A percentile compares a stretch with the other conserved stretches of the same genome.
These are phyloP conservation scores for Cyclaneusma minus DNA, from an alignment of 2,329 filamentous ascomycete genomes.

Conservation along the genomic window DNA sequence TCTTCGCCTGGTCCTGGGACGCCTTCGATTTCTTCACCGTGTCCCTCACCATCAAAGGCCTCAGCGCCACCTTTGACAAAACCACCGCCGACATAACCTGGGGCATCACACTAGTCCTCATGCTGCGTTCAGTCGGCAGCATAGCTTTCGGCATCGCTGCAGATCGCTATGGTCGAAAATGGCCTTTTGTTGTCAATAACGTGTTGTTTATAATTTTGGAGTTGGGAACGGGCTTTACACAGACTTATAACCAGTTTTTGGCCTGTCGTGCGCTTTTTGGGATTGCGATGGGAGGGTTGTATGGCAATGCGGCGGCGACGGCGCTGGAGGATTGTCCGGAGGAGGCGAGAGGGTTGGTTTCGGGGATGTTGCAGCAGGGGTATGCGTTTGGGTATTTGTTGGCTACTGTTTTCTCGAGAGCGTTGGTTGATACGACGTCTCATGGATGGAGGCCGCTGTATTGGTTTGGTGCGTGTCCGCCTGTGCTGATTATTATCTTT, in stretches of 20 bases:
- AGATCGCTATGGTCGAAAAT: conserved; percentile 68
- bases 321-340: conserved; percentile 45
- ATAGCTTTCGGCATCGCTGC: conserved; percentile 62
- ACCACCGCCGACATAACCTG: conserved; percentile 52
- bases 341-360: conserved; percentile 56
- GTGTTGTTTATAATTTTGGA: conserved; percentile 57
- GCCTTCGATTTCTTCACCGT: conserved; percentile 75
- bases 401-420: conserved; percentile 52
- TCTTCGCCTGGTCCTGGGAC: conserved; percentile 65
- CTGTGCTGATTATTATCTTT: conserved; percentile 66
- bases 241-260: conserved; percentile 51
- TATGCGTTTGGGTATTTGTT: conserved; percentile 70
- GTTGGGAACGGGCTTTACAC: conserved; percentile 62
- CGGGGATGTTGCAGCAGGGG: conserved; percentile 68
- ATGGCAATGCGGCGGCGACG: conserved; percentile 67
- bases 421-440: conserved; percentile 57
- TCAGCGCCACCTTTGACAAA: conserved; percentile 40
- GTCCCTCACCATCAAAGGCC: conserved; percentile 61
- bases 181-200: conserved; percentile 66
- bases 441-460: conserved; percentile 75
- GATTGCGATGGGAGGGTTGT: conserved; percentile 67
- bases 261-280: conserved; percentile 64
- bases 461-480: conserved; percentile 78
- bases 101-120: conserved; percentile 60
- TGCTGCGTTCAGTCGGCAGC: conserved; percentile 61